phyloP scores from a whole-genome alignment of 73 alveolate species.

The Tetrahymena borealis region DNA sequence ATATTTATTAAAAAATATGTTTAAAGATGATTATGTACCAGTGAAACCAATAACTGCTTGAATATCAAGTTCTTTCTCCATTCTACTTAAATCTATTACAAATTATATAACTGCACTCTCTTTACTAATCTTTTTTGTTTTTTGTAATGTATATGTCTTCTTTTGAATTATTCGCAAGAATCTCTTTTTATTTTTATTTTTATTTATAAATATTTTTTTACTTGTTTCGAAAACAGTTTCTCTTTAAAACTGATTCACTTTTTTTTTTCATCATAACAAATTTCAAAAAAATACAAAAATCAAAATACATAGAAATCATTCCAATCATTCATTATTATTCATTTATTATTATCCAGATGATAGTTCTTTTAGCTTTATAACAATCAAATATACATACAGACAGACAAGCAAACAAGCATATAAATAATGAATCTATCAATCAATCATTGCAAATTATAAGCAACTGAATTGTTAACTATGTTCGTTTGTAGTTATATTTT shows the following conservation, averaged over 20 bases:
- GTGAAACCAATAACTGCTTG: constrained; percentile 72
- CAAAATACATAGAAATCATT: not conserved
- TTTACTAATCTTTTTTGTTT: not conserved
- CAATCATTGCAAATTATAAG: not conserved
- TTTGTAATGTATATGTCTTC: not conserved
- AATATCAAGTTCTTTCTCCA: constrained; percentile 46
- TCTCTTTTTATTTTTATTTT: not conserved
- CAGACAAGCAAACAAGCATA: not conserved
- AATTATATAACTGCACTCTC: constrained; percentile 1
- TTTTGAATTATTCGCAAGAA: not conserved
- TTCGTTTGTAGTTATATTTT: not conserved
- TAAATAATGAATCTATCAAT: no score
- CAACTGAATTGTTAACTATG: not conserved
- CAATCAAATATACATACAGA: no score
- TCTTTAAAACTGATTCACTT: not conserved
- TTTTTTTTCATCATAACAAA: not conserved
- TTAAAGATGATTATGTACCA: constrained; percentile 13
- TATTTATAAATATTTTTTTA: not conserved
- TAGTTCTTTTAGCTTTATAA: no score
- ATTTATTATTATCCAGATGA: not conserved
- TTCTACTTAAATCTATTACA: constrained; percentile 11
- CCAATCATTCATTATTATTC: not conserved
- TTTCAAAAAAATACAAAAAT: not conserved
- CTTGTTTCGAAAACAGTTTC: constrained; percentile 1
- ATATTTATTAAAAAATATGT: not conserved